These are phyloP conservation scores for Candida albicans DNA, from an alignment of 1,139 yeast genomes.

Conservation along the genomic window DNA sequence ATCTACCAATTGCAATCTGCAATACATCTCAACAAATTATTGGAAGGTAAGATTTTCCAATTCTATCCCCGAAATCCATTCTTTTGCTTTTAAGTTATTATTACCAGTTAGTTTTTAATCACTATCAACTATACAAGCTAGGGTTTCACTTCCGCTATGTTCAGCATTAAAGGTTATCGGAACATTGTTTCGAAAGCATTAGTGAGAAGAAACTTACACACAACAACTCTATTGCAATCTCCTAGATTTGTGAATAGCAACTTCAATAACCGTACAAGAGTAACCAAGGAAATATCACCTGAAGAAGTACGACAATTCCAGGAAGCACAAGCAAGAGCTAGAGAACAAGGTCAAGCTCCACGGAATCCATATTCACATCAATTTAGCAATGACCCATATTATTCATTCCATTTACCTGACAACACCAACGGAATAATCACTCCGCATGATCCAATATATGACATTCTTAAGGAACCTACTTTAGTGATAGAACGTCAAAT, in stretches of 20 bases:
- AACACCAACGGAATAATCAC: slow-evolving; percentile 51
- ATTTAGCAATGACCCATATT: slow-evolving; percentile 4
- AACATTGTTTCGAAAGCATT: background rate
- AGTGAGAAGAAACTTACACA: background rate
- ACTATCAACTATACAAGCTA: background rate
- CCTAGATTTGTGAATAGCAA: slow-evolving; percentile 3
- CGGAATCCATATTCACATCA: slow-evolving; percentile 14
- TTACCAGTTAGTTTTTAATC: too few species aligned
- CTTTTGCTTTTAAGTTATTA: background rate
- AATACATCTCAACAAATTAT: too few species aligned
- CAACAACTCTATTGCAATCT: slow-evolving; percentile 1
- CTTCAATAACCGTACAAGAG: slow-evolving; percentile 25
- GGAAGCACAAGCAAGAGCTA: slow-evolving; percentile 16
- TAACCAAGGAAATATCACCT: slow-evolving; percentile 37
- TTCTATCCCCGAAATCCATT: background rate
- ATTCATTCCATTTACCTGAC: slow-evolving; percentile 35
- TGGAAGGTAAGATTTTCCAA: background rate
- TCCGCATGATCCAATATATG: slow-evolving; percentile 54
- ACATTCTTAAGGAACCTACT: slow-evolving; percentile 71
- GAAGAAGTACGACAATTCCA: slow-evolving; percentile 35
- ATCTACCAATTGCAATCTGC: slow-evolving; percentile 2
- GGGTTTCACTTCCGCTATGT: background rate
- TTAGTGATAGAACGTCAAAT: slow-evolving; percentile 83
- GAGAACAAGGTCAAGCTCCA: slow-evolving; percentile 16
- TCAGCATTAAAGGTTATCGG: background rate